phyloP scores from a whole-genome alignment of 2,329 filamentous ascomycete species.

The Lachnellula cervina region DNA sequence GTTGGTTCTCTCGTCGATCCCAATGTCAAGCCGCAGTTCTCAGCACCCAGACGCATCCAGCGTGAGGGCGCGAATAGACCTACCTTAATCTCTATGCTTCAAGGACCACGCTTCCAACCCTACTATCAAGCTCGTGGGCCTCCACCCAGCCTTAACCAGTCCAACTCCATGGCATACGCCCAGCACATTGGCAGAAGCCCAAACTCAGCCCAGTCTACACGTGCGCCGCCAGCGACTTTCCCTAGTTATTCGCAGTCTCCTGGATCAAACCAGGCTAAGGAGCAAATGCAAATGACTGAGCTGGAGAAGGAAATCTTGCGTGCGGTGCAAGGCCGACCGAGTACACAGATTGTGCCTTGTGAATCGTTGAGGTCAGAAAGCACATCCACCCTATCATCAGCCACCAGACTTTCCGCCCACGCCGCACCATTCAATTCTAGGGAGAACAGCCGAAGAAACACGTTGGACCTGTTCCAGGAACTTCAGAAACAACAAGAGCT shows the following conservation, averaged over 20 bases:
- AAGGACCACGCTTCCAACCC: constrained; percentile 18
- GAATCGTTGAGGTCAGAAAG: background rate
- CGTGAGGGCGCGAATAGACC: constrained; percentile 30
- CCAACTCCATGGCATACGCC: constrained; percentile 30
- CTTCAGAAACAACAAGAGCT: background rate
- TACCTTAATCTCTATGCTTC: constrained; percentile 22
- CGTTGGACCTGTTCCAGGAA: background rate
- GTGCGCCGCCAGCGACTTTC: constrained; percentile 1
- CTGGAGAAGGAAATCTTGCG: constrained; percentile 8
- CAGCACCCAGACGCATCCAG: constrained; percentile 32
- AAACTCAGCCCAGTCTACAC: constrained; percentile 1
- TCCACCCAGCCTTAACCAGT: constrained; percentile 23
- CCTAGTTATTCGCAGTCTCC: background rate
- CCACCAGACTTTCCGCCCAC: constrained; percentile 1
- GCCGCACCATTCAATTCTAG: constrained; percentile 1
- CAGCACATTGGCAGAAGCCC: constrained; percentile 23
- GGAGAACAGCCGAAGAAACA: background rate
- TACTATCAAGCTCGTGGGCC: constrained; percentile 17
- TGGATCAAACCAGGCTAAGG: constrained; percentile 1
- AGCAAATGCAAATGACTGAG: constrained; percentile 7
- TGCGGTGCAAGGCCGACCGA: background rate
- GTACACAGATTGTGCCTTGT: background rate
- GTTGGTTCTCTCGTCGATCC: constrained; percentile 33
- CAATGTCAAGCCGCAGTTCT: constrained; percentile 26
- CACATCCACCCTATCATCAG: background rate